Conservation (phyloP, 176 grass and related monocot species). For the Areca catechu region DNA sequence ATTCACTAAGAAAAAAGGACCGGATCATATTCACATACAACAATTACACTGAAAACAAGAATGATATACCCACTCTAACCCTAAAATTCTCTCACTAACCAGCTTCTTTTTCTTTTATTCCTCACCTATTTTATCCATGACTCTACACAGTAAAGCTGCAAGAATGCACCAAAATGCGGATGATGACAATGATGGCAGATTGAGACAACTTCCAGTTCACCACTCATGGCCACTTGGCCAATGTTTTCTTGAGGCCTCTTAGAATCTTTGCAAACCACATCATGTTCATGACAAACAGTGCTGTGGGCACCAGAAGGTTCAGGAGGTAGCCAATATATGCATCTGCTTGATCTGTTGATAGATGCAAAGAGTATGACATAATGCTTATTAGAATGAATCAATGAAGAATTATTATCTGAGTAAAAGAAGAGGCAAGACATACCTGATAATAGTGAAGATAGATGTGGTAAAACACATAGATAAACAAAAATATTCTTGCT, state of each 20-base stretch:
- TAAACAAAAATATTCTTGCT: conserved; percentile 87
- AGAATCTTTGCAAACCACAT: conserved; percentile 91
- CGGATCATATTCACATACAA: background rate
- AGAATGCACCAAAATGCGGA: conserved; percentile 1
- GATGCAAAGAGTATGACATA: conserved; percentile 15
- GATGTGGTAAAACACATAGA: conserved; percentile 86
- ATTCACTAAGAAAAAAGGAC: background rate
- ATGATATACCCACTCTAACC: conserved; percentile 25
- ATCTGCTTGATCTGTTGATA: conserved; percentile 53
- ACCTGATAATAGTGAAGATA: conserved; percentile 87
- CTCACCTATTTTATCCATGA: conserved; percentile 32
- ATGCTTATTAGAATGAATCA: conserved; percentile 18
- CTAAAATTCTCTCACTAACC: background rate
- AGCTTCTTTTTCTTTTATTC: conserved; percentile 20
- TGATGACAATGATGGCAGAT: background rate
- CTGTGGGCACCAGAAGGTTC: conserved; percentile 33
- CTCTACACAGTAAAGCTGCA: conserved; percentile 30
- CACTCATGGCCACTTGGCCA: conserved; percentile 46
- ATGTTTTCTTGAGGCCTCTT: conserved; percentile 78
- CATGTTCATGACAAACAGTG: conserved; percentile 79
- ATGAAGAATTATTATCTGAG: conserved; percentile 2
- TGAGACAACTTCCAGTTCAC: conserved; percentile 1
- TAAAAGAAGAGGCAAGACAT: conserved; percentile 5
- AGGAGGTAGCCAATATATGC: conserved; percentile 66
- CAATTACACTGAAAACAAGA: conserved; percentile 15